Evolutionary conservation across 345 rosid species (phyloP), one percentile per base, ranked within the genome.

Genomic region (Gossypium rotundifolium): DNA sequence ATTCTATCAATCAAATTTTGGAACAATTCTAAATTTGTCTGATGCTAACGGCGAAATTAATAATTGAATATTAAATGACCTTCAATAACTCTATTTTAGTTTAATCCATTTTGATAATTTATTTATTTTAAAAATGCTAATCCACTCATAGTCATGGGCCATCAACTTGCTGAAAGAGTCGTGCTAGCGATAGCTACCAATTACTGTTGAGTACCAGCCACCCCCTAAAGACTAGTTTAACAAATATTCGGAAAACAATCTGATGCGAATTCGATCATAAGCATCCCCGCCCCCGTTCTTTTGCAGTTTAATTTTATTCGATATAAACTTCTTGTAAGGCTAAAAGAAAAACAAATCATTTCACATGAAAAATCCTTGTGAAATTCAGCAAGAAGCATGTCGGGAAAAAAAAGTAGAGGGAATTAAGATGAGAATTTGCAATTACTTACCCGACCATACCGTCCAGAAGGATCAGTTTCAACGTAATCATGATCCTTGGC

Each of bases 391-490:
- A 33, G 40, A 33, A 33, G 7, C 40, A 33, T 33, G 40, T 33
- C 40, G 40, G 40, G 40, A 5, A 33, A 33, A 33, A n/a, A 33
- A 33, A 5, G 40, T 33, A 33, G 7, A 45, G 12, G n/a, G 11
- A 49, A 49, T 49, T 49, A 5, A 58, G 13, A 25, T 61, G 40
- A 33, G 22, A 29, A 11, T 9, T 3, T 5, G 22, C 1, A 52
- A 70, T 16, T 53, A 81, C 88, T 80, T 82, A 87, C 91, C 65
- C 87, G 83, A 25, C 88, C 81, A 71, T 87, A 87, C 1, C 91
- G 85, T 33, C 86, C 84, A 0, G 80, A 59, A 53, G 91, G 86
- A 77, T 87, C 88, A 44, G 83, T 84, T 76, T 82, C 83, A 18
- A 71, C 78, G 45, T 77, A 81, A n/a, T 74, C 72, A 1, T 54